phyloP scores from a whole-genome alignment of 306 rosid species.

The Castanea sativa region DNA sequence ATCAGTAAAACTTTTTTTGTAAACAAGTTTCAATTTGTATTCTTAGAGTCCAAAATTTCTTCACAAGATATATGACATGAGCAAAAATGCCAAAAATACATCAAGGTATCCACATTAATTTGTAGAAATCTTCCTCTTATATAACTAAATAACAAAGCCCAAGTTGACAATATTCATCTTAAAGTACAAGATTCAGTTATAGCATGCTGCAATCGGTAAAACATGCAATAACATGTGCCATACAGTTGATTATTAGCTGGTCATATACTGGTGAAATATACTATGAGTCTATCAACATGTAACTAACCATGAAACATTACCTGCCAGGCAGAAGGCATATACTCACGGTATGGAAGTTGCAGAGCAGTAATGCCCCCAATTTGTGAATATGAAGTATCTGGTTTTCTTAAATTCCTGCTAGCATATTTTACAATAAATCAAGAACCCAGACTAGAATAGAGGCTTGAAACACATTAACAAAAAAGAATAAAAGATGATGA shows the following conservation, averaged over 20 bases:
- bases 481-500: too few species aligned
- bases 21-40: not conserved
- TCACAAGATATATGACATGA: not conserved
- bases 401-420: constrained; percentile 45
- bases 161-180: not conserved
- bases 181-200: not conserved
- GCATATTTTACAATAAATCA: not conserved
- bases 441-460: not conserved
- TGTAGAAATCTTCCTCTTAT: not conserved
- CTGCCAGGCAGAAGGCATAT: constrained; percentile 94
- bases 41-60: not conserved
- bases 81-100: not conserved
- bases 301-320: constrained; percentile 37
- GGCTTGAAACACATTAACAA: not conserved
- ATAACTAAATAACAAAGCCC: not conserved
- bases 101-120: not conserved
- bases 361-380: constrained; percentile 27
- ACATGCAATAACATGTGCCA: not conserved
- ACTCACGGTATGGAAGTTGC: constrained; percentile 61
- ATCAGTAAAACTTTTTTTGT: not conserved
- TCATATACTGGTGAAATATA: not conserved
- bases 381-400: constrained; percentile 41
- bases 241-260: not conserved
- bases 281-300: not conserved
- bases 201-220: too few species aligned